Evolutionary conservation across 2,329 filamentous ascomycete species (phyloP).

Genomic region (Chaetothyriales sp.): DNA sequence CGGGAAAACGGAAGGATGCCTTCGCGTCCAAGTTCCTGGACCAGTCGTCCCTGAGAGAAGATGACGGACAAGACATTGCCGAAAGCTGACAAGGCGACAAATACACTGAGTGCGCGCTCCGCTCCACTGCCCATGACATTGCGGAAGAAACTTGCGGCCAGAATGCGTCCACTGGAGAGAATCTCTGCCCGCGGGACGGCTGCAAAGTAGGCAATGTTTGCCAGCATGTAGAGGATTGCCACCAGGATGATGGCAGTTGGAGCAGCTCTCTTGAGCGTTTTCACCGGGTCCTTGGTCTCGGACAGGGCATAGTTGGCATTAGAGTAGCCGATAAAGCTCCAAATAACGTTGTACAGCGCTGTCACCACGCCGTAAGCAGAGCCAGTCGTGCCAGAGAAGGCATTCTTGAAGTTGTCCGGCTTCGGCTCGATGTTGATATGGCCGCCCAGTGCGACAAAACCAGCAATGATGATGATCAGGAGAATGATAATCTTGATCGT

Average conservation of each 20-base stretch:
- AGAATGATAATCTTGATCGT: slow-evolving; percentile 37
- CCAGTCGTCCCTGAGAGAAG: slow-evolving; percentile 38
- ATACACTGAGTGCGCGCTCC: slow-evolving; percentile 28
- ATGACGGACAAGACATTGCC: slow-evolving; percentile 45
- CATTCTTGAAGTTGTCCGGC: slow-evolving; percentile 21
- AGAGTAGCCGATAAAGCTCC: slow-evolving; percentile 41
- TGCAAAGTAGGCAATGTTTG: slow-evolving; percentile 45
- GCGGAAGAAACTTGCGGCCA: slow-evolving; percentile 43
- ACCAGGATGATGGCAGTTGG: slow-evolving; percentile 40
- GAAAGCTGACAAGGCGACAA: slow-evolving; percentile 40
- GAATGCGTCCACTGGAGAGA: slow-evolving; percentile 36
- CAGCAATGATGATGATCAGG: slow-evolving; percentile 32
- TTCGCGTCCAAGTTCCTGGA: slow-evolving; percentile 53
- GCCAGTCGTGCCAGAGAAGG: slow-evolving; percentile 27
- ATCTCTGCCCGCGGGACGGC: slow-evolving; percentile 44
- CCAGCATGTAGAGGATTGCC: slow-evolving; percentile 41
- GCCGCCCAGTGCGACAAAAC: slow-evolving; percentile 27
- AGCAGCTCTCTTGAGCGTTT: slow-evolving; percentile 42
- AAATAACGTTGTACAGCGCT: slow-evolving; percentile 41
- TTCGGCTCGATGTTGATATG: slow-evolving; percentile 22
- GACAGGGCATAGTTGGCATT: slow-evolving; percentile 43
- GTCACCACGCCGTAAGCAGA: slow-evolving; percentile 34
- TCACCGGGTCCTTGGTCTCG: slow-evolving; percentile 42
- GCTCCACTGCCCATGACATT: slow-evolving; percentile 36
- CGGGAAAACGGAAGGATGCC: slow-evolving; percentile 50